These are phyloP conservation scores for Aphanocladium album DNA, from an alignment of 2,329 filamentous ascomycete species.

Conservation along the genomic window DNA sequence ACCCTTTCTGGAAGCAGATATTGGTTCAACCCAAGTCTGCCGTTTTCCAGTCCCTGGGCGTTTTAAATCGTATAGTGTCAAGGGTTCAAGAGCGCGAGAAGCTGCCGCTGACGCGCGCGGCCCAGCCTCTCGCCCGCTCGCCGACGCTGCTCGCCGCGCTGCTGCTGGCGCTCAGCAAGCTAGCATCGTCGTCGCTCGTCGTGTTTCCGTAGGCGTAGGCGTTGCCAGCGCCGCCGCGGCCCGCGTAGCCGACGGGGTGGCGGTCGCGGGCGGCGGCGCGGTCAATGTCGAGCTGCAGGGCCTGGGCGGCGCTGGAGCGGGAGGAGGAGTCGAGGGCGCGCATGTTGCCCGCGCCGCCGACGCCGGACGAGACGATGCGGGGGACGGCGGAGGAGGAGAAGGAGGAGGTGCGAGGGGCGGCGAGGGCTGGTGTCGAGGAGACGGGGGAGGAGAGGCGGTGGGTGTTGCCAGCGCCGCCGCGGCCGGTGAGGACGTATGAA, in stretches of 20 bases:
- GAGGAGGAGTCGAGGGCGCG: conserved; percentile 46
- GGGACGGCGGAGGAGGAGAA: conserved; percentile 30
- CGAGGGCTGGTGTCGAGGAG: conserved; percentile 26
- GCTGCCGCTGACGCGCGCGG: conserved; percentile 25
- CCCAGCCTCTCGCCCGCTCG: background rate
- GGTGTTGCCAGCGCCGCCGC: conserved; percentile 53
- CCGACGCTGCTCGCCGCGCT: conserved; percentile 18
- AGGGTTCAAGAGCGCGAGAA: background rate
- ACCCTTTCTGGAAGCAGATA: too few species aligned
- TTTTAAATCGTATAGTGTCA: too few species aligned
- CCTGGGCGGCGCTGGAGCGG: conserved; percentile 42
- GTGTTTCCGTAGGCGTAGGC: conserved; percentile 49
- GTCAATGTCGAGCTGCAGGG: conserved; percentile 43
- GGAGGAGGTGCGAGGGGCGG: conserved; percentile 22
- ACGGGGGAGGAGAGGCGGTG: conserved; percentile 41
- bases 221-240: conserved; percentile 61
- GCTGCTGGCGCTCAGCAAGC: conserved; percentile 14
- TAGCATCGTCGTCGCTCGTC: conserved; percentile 17
- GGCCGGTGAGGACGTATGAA: conserved; percentile 46
- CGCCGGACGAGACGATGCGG: conserved; percentile 58
- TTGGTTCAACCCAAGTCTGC: too few species aligned
- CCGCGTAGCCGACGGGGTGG: conserved; percentile 53
- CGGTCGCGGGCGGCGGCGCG: conserved; percentile 38
- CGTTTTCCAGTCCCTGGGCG: too few species aligned
- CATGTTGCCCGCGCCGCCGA: conserved; percentile 61